Evolutionary conservation across 768 basidiomycete species (phyloP).

Genomic region (Multifurca ochricompacta): DNA sequence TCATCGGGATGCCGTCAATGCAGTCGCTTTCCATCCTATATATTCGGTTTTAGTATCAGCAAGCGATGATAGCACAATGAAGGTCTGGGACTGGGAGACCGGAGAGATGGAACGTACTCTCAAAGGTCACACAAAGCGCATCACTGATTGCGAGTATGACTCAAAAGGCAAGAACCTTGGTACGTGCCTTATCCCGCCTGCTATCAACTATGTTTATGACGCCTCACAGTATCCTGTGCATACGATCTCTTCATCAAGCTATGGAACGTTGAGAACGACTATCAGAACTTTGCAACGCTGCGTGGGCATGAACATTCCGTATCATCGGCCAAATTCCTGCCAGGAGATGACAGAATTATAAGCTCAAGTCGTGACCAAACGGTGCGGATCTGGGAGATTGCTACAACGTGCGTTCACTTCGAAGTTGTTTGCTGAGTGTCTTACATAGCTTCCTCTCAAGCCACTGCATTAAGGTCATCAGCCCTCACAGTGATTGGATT

Average conservation of each 20-base stretch:
- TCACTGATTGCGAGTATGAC: conserved; percentile 52
- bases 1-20: conserved; percentile 39
- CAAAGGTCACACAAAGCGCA: conserved; percentile 52
- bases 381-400: conserved; percentile 48
- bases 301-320: conserved; percentile 54
- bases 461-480: conserved; percentile 44
- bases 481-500: conserved; percentile 49
- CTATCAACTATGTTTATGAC: background rate
- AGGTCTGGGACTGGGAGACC: conserved; percentile 58
- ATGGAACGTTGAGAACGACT: conserved; percentile 50
- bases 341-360: conserved; percentile 44
- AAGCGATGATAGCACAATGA: conserved; percentile 47
- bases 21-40: conserved; percentile 50
- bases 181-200: conserved; percentile 23
- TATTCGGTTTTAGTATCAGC: conserved; percentile 46
- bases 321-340: conserved; percentile 45
- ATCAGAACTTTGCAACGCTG: conserved; percentile 46
- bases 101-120: conserved; percentile 53
- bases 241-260: conserved; percentile 50
- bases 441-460: conserved; percentile 24
- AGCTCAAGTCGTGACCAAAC: conserved; percentile 49
- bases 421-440: background rate
- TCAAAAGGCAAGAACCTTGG: conserved; percentile 44
- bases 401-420: conserved; percentile 36
- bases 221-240: conserved; percentile 43